These are phyloP conservation scores for Flagelloscypha sp. DNA, from an alignment of 768 basidiomycete species.

Conservation along the genomic window DNA sequence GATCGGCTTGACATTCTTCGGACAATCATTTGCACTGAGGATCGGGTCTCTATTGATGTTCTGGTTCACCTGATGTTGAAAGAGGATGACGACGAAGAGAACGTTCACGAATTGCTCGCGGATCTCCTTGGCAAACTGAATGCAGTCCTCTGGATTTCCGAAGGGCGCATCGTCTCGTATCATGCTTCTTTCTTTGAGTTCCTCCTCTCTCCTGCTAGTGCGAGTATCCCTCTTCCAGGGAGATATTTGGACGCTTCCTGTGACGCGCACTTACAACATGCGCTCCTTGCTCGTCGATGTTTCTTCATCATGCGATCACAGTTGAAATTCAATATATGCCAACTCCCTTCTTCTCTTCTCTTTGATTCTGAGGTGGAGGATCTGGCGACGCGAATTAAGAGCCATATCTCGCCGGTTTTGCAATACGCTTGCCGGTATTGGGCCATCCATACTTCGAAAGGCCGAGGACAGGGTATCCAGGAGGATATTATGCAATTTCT, in stretches of 20 bases:
- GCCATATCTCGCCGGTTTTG: too few relatives aligned
- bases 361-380: not conserved
- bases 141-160: not conserved
- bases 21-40: not conserved
- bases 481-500: too few relatives aligned
- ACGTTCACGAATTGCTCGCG: too few relatives aligned
- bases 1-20: not conserved
- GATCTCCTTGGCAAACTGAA: too few relatives aligned
- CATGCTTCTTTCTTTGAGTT: not conserved
- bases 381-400: too few relatives aligned
- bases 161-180: not conserved
- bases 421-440: too few relatives aligned
- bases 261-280: not conserved
- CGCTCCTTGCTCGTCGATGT: not conserved
- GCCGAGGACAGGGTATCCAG: too few relatives aligned
- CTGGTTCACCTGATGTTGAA: too few relatives aligned
- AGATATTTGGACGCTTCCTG: not conserved
- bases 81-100: too few relatives aligned
- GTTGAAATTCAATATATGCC: not conserved
- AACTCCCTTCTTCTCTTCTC: not conserved
- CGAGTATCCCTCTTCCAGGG: not conserved
- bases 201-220: not conserved
- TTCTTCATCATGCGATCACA: not conserved
- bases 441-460: too few relatives aligned
- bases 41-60: not conserved